Evolutionary conservation across 768 basidiomycete genomes (phyloP).

Genomic region (Boletales sp.): DNA sequence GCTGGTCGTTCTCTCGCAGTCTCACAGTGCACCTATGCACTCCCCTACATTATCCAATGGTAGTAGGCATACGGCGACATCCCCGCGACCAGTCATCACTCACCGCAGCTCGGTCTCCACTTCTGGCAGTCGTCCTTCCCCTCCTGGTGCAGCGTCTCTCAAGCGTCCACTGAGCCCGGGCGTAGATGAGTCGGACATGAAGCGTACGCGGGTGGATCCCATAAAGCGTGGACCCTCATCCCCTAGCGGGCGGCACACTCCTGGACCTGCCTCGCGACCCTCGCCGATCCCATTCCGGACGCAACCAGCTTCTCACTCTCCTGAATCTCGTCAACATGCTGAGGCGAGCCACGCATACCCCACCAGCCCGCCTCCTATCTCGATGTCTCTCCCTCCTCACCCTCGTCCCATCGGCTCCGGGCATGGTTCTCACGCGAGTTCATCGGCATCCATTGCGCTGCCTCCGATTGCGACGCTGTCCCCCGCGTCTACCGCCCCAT

Average conservation of each 20-base stretch:
- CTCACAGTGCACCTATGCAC: slow-evolving; percentile 34
- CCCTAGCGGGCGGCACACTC: slow-evolving; percentile 50
- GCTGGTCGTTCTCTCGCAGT: slow-evolving; percentile 64
- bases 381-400: slow-evolving; percentile 66
- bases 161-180: slow-evolving; percentile 72
- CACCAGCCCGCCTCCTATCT: slow-evolving; percentile 50
- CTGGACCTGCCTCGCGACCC: slow-evolving; percentile 57
- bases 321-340: slow-evolving; percentile 52
- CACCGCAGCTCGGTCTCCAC: slow-evolving; percentile 71
- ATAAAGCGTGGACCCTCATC: slow-evolving; percentile 52
- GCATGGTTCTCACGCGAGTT: slow-evolving; percentile 36
- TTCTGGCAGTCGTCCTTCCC: slow-evolving; percentile 60
- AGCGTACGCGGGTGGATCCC: slow-evolving; percentile 61
- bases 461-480: slow-evolving; percentile 72
- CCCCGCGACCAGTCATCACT: slow-evolving; percentile 42
- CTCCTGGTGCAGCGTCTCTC: slow-evolving; percentile 46
- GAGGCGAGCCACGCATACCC: slow-evolving; percentile 36
- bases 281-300: slow-evolving; percentile 74
- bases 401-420: slow-evolving; percentile 66
- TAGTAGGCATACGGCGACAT: slow-evolving; percentile 48
- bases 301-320: slow-evolving; percentile 66
- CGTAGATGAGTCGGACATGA: slow-evolving; percentile 56
- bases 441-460: slow-evolving; percentile 46
- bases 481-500: slow-evolving; percentile 54
- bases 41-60: slow-evolving; percentile 60